A percentile compares a stretch with the other conserved stretches of the same genome.
These are phyloP conservation scores for Camellia oleifera DNA, from an alignment of 179 eudicot species.

Conservation along the genomic window DNA sequence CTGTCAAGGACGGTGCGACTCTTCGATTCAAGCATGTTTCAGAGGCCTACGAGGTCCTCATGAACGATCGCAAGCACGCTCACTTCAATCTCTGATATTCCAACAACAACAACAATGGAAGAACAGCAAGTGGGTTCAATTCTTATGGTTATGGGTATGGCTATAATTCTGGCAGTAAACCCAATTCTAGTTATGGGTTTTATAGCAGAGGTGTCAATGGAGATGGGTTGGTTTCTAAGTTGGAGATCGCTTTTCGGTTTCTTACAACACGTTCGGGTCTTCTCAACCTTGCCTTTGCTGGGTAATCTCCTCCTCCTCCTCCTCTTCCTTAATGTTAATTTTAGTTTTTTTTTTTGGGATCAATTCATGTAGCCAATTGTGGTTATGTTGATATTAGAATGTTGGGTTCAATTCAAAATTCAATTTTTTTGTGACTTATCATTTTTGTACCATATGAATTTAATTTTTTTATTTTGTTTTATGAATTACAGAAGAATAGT, in stretches of 20 bases:
- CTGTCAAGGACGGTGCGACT: conserved; percentile 48
- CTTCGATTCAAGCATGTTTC: conserved; percentile 67
- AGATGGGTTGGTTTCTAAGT: conserved; percentile 28
- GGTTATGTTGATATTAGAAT: neutral
- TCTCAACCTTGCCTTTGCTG: conserved; percentile 49
- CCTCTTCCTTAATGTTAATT: neutral
- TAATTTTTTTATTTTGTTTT: neutral
- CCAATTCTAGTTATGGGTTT: neutral
- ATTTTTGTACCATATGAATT: neutral
- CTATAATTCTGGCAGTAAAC: conserved; percentile 7
- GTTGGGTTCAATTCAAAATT: neutral
- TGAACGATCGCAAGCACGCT: conserved; percentile 76
- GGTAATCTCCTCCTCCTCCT: conserved; percentile 31
- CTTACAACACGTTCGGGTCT: conserved; percentile 55
- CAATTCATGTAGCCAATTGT: neutral
- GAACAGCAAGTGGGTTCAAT: neutral
- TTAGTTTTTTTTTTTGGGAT: neutral
- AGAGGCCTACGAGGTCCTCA: conserved; percentile 77
- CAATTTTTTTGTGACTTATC: neutral
- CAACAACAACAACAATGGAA: neutral
- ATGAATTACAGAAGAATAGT: neutral
- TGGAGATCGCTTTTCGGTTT: conserved; percentile 40
- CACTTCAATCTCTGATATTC: conserved; percentile 40
- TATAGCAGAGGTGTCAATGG: conserved; percentile 6
- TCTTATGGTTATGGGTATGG: conserved; percentile 18